phyloP scores from a whole-genome alignment of 441 rosid species.

The Syzygium syzygioides region DNA sequence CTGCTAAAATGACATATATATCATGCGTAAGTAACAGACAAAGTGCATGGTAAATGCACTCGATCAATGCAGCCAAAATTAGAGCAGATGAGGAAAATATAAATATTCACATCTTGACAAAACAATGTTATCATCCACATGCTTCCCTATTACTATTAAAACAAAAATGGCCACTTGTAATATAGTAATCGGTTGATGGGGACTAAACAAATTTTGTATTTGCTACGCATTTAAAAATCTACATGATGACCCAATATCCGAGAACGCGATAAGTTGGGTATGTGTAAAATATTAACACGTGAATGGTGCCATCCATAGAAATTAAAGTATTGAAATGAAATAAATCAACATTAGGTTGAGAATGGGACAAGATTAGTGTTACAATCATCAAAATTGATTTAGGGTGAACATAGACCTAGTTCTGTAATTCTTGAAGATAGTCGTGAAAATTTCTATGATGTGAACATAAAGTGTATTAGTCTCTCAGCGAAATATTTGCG shows the following conservation, averaged over 20 bases:
- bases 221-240: too few relatives aligned
- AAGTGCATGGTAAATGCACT: neutral
- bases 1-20: too few relatives aligned
- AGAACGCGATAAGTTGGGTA: neutral
- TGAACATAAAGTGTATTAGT: too few relatives aligned
- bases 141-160: fast-evolving
- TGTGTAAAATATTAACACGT: fast-evolving
- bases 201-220: too few relatives aligned
- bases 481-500: too few relatives aligned
- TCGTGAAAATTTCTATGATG: too few relatives aligned
- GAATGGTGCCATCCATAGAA: neutral
- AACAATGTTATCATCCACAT: neutral
- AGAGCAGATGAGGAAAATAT: neutral
- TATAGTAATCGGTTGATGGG: too few relatives aligned
- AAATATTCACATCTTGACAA: neutral
- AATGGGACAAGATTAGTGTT: neutral
- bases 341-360: fast-evolving
- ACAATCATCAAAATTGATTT: too few relatives aligned
- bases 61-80: neutral
- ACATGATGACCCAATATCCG: too few relatives aligned
- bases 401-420: too few relatives aligned
- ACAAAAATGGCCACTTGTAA: neutral
- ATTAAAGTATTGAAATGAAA: neutral
- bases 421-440: too few relatives aligned
- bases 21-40: too few relatives aligned